Evolutionary conservation across 1,139 yeast species (phyloP).

Genomic region (Hansenula lynferdii): DNA sequence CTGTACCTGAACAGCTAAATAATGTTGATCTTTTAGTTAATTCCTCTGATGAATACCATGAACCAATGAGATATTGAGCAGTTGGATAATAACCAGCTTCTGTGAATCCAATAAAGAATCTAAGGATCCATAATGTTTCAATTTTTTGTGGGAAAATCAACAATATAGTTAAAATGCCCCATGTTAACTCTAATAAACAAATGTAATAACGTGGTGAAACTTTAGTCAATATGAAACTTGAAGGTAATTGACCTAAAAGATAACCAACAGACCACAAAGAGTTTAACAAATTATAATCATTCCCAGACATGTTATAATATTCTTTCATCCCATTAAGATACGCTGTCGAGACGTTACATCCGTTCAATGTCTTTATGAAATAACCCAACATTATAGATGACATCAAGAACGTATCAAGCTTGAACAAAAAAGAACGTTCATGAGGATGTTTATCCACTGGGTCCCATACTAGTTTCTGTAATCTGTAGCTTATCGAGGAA

Average conservation of each 20-base stretch:
- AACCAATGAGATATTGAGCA: slow-evolving; percentile 44
- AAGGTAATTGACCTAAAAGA: slow-evolving; percentile 50
- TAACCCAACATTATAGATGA: slow-evolving; percentile 41
- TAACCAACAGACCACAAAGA: slow-evolving; percentile 57
- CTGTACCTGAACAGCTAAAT: slow-evolving; percentile 41
- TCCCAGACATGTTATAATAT: slow-evolving; percentile 42
- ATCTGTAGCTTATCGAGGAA: slow-evolving; percentile 15
- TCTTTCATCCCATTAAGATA: slow-evolving; percentile 63
- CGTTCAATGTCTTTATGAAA: slow-evolving; percentile 38
- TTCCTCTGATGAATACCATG: slow-evolving; percentile 41
- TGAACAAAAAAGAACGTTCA: slow-evolving; percentile 37
- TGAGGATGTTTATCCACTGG: slow-evolving; percentile 42
- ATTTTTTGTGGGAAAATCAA: slow-evolving; percentile 40
- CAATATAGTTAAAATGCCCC: slow-evolving; percentile 50
- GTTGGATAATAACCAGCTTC: slow-evolving; percentile 59
- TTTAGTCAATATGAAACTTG: slow-evolving; percentile 44
- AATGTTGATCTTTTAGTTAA: slow-evolving; percentile 44
- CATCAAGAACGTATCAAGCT: slow-evolving; percentile 40
- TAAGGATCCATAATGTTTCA: slow-evolving; percentile 42
- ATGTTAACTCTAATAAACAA: slow-evolving; percentile 46
- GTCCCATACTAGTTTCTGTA: slow-evolving; percentile 26
- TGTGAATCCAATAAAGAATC: slow-evolving; percentile 51
- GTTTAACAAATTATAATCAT: slow-evolving; percentile 49
- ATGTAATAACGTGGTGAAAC: slow-evolving; percentile 47
- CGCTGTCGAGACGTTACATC: slow-evolving; percentile 41